Evolutionary conservation across 805 yeast species (phyloP).

Genomic region (Nakazawaea ernobii): DNA sequence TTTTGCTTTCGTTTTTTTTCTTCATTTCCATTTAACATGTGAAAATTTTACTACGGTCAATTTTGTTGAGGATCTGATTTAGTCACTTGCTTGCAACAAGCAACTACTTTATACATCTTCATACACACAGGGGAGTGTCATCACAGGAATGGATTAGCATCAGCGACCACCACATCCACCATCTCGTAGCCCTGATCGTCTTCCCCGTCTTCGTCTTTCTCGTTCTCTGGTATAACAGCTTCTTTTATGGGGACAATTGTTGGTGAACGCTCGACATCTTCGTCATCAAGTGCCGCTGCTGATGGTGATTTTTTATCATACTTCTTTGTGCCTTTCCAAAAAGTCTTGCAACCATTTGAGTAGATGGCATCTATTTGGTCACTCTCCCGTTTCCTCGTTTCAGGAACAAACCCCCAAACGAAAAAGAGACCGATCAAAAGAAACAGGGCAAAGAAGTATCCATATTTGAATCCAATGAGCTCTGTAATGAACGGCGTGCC

Average conservation of each 20-base stretch:
- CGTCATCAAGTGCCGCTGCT: background rate
- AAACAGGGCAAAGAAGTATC: slow-evolving; percentile 43
- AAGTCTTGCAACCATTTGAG: background rate
- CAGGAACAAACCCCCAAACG: slow-evolving; percentile 26
- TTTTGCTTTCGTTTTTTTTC: no score
- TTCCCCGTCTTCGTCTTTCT: background rate
- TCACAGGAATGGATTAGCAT: background rate
- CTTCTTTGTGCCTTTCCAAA: slow-evolving; percentile 2
- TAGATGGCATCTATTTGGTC: slow-evolving; percentile 17
- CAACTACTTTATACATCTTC: no score
- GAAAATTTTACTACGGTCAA: no score
- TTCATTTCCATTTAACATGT: no score
- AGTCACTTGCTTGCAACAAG: no score
- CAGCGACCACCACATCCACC: background rate
- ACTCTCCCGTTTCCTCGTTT: slow-evolving; percentile 21
- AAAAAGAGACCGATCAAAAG: slow-evolving; percentile 18
- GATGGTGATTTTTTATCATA: background rate
- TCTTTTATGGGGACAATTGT: no score
- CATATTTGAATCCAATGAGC: slow-evolving; percentile 59
- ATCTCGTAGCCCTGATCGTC: background rate
- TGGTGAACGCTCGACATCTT: no score
- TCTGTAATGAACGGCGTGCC: slow-evolving; percentile 63
- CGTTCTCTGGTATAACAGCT: background rate
- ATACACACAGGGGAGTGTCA: no score
- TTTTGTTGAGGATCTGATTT: no score